Evolutionary conservation across 2,329 filamentous ascomycete genomes (phyloP).

Genomic region (Aspergillus udagawae): DNA sequence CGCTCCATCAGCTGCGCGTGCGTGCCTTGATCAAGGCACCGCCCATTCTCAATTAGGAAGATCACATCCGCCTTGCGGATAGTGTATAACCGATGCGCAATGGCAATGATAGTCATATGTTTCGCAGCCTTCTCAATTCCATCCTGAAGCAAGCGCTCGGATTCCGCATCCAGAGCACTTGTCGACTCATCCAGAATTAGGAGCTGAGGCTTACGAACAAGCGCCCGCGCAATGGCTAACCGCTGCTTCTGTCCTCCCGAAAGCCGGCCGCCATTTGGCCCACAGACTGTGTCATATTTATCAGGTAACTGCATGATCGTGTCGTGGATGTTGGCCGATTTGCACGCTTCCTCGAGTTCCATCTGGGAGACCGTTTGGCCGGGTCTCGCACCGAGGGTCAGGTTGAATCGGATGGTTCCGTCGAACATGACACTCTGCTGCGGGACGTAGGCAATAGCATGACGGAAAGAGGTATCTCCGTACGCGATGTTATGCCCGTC

Average conservation of each 20-base stretch:
- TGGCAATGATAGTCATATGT: constrained; percentile 38
- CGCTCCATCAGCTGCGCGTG: background rate
- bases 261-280: constrained; percentile 6
- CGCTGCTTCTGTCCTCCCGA: constrained; percentile 63
- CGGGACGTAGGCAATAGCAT: no score
- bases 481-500: no score
- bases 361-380: no score
- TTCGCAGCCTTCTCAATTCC: constrained; percentile 70
- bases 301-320: constrained; percentile 48
- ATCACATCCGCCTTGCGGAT: constrained; percentile 41
- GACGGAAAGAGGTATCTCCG: no score
- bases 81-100: constrained; percentile 43
- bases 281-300: constrained; percentile 30
- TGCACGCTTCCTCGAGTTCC: no score
- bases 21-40: background rate
- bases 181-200: constrained; percentile 87
- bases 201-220: constrained; percentile 76
- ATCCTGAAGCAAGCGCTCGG: constrained; percentile 79
- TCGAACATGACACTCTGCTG: no score
- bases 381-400: no score
- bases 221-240: constrained; percentile 76
- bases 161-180: constrained; percentile 78
- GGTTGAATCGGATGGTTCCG: no score
- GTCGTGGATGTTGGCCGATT: no score
- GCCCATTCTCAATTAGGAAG: constrained; percentile 37